Evolutionary conservation across 179 eudicot genomes (phyloP), one percentile per base, ranked within the genome.

Genomic region (Silene vulgaris): DNA sequence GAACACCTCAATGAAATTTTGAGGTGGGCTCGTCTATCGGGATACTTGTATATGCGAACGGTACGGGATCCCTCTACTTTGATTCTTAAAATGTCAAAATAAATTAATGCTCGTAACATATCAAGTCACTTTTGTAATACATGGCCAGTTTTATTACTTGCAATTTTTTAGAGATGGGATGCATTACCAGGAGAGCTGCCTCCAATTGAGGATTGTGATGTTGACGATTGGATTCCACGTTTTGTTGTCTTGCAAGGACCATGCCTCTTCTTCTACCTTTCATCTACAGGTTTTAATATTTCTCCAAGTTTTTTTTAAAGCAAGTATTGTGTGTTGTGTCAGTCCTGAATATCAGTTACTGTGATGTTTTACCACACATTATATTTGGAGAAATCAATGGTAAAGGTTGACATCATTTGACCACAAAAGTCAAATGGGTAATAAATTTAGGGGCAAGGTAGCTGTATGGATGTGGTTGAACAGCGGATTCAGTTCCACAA

Each of bases 171-270:
- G 99, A 90, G 99, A 88, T 95, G 99, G 97, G 86, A 87, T 64
- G 91, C 99, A 75, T 82, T 95, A 80, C 99, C 99, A 6, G 99
- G 97, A 56, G 99, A 95, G 80, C 86, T 93, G 60, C 96, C 90
- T 82, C 91, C 91, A 4, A 76, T 93, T 72, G 99, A 95, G 83
- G 99, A 95, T 73, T 74, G 82, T 65, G 99, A 95, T 29, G 92
- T 95, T 62, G 97, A 95, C 82, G 99, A 95, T 76, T 90, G 97
- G 97, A 87, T 95, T 75, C 99, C 97, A 75, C 93, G 97, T 79
- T 95, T 92, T 81, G 77, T 87, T 65, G 99, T 95, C 30, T 89
- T 92, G 66, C 96, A 92, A 69, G 99, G 99, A 77, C 77, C 87
- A 5, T 90, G 97, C 63, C 86, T 95, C 69, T 95, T 87, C 82